A percentile compares a stretch with the other conserved stretches of the same genome.
phyloP scores from a whole-genome alignment of 129 eudicot genomes.

The Pseudognaphalium luteoalbum region DNA sequence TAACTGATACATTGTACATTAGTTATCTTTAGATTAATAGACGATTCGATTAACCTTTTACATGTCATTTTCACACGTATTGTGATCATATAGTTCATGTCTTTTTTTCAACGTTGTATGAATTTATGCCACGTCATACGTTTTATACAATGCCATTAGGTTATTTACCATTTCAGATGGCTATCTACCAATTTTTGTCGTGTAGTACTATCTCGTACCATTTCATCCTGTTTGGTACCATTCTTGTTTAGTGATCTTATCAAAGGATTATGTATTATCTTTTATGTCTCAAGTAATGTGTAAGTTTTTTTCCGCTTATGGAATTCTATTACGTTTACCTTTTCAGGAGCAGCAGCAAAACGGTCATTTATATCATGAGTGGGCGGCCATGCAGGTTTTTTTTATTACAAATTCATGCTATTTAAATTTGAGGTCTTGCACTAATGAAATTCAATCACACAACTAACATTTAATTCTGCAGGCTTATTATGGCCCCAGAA shows the following conservation, averaged over 20 bases:
- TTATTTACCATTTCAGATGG: background rate
- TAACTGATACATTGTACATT: background rate
- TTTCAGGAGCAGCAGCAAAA: constrained; percentile 63
- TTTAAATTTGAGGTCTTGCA: constrained; percentile 16
- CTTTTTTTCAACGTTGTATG: background rate
- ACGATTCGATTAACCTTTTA: background rate
- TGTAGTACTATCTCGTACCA: background rate
- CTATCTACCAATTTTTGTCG: background rate
- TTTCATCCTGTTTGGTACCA: background rate
- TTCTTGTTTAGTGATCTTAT: constrained; percentile 6
- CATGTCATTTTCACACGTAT: background rate
- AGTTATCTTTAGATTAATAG: background rate
- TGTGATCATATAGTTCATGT: constrained; percentile 1
- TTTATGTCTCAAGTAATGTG: background rate
- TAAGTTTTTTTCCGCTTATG: background rate
- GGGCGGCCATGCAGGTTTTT: constrained; percentile 94
- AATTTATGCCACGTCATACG: background rate
- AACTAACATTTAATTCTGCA: constrained; percentile 30
- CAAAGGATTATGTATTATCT: background rate
- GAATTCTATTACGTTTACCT: constrained; percentile 18
- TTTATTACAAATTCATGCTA: background rate
- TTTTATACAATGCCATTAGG: background rate
- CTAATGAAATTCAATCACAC: constrained; percentile 3
- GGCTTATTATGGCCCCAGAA: constrained; percentile 94
- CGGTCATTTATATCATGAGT: constrained; percentile 75